Conservation (phyloP, 1,284 basidiomycete species). For the Trichosporon sp. region DNA sequence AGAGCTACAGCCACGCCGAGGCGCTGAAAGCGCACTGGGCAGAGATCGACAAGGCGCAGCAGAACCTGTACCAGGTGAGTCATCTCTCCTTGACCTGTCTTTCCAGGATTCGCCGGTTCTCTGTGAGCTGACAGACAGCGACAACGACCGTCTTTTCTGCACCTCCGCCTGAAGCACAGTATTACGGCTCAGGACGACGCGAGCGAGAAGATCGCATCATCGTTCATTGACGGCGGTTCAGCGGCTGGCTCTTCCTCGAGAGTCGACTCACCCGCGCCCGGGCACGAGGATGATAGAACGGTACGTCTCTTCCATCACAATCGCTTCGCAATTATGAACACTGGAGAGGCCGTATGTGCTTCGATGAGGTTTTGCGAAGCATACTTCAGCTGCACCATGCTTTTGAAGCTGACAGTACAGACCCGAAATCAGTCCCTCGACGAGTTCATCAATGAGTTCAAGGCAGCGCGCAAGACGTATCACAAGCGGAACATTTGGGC, state of each 20-base stretch:
- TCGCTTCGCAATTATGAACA: no score
- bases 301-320: slow-evolving; percentile 19
- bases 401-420: slow-evolving; percentile 11
- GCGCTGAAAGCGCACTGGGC: slow-evolving; percentile 71
- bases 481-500: slow-evolving; percentile 86
- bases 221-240: slow-evolving; percentile 63
- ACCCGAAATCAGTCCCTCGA: slow-evolving; percentile 55
- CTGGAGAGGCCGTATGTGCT: background rate
- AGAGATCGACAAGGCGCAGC: slow-evolving; percentile 76
- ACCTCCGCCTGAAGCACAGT: slow-evolving; percentile 76
- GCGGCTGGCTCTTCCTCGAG: slow-evolving; percentile 31
- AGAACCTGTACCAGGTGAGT: slow-evolving; percentile 74
- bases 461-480: slow-evolving; percentile 73
- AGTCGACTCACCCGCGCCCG: slow-evolving; percentile 46
- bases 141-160: slow-evolving; percentile 74
- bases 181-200: slow-evolving; percentile 80
- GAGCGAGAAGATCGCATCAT: slow-evolving; percentile 71
- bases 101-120: background rate
- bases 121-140: slow-evolving; percentile 53
- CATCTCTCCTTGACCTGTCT: background rate
- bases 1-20: slow-evolving; percentile 77
- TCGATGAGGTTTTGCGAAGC: background rate
- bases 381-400: background rate
- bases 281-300: slow-evolving; percentile 7
- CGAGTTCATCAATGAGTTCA: slow-evolving; percentile 80